Evolutionary conservation across 176 grass and related monocot species (phyloP), one percentile per base, ranked within the genome.

Genomic region (Oryza rufipogon): DNA sequence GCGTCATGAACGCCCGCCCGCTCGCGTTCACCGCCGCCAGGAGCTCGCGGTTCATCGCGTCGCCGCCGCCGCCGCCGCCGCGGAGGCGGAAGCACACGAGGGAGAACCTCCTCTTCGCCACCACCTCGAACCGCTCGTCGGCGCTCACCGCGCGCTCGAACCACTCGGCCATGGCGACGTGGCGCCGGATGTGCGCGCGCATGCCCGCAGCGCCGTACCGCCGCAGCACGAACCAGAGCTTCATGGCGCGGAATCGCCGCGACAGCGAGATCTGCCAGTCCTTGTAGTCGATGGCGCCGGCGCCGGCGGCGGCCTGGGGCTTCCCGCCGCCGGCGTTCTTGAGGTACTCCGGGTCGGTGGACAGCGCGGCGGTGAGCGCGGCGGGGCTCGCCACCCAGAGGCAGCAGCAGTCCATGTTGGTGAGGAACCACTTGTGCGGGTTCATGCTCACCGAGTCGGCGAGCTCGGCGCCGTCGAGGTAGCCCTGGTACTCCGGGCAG

Each of bases 361-460:
- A 89, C 7, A 89, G 69, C 1, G 90, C 56, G 13, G 70, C 15
- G 13, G 78, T 82, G 8, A 88, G 48, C 3, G 38, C 22, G 5
- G 7, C 3, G 2, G 89, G 61, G 12, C 9, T 64, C 0, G 77
- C 73, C 4, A 91, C 45, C 89, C 89, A 91, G 5, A 88, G 68
- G 49, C 89, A 88, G 64, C 89, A 85, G 67, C 80, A 87, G 51
- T 84, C 89, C 7, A 75, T 22, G 83, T 80, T 91, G 70, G 85
- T 83, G 75, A 91, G 79, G 65, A 91, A 74, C 90, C 86, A 91
- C 66, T 92, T 92, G 77, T 88, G 90, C 5, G 90, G 70, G 81
- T 92, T 88, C 38, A 83, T 51, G 79, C 86, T 91, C 64, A 91
- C 77, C 47, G 90, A 91, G 77, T 91, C 81, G 0, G 86, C 86